Percentiles rank a stretch among this genome's conserved stretches.
Evolutionary conservation across 179 eudicot species (phyloP).

Genomic region (Dionaea muscipula): DNA sequence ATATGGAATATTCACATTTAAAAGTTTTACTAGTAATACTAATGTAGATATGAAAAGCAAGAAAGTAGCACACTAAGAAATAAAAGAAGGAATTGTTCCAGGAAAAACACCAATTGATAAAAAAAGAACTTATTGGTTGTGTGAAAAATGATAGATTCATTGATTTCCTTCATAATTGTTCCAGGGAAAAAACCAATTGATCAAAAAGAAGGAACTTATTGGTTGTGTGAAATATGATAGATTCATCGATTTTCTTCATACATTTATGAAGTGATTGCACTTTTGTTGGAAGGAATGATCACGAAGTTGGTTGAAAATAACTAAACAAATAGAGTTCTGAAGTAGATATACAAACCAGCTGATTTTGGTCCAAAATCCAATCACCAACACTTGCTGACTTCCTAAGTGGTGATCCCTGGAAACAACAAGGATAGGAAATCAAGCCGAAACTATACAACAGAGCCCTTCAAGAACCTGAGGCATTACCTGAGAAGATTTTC

Average conservation of each 20-base stretch:
- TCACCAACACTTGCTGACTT: conserved; percentile 94
- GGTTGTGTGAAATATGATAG: neutral
- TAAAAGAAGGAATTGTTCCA: no score
- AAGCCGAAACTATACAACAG: conserved; percentile 12
- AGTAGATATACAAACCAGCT: conserved; percentile 38
- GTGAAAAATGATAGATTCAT: neutral
- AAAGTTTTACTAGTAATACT: no score
- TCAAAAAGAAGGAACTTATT: neutral
- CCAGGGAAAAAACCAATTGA: neutral
- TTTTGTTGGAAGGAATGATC: neutral
- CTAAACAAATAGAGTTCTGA: neutral
- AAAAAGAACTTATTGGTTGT: neutral
- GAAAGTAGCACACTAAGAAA: no score
- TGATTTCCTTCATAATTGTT: neutral
- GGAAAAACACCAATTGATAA: neutral
- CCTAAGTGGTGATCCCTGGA: conserved; percentile 68
- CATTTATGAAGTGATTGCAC: neutral
- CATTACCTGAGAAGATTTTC: conserved; percentile 52
- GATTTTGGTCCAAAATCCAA: conserved; percentile 72
- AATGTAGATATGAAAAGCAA: no score
- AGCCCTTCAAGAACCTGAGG: neutral
- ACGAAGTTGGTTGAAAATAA: neutral
- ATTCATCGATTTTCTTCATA: neutral
- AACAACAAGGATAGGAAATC: conserved; percentile 16
- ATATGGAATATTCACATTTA: no score